Evolutionary conservation across 2,329 filamentous ascomycete genomes (phyloP).

Genomic region (Pyricularia sp.): DNA sequence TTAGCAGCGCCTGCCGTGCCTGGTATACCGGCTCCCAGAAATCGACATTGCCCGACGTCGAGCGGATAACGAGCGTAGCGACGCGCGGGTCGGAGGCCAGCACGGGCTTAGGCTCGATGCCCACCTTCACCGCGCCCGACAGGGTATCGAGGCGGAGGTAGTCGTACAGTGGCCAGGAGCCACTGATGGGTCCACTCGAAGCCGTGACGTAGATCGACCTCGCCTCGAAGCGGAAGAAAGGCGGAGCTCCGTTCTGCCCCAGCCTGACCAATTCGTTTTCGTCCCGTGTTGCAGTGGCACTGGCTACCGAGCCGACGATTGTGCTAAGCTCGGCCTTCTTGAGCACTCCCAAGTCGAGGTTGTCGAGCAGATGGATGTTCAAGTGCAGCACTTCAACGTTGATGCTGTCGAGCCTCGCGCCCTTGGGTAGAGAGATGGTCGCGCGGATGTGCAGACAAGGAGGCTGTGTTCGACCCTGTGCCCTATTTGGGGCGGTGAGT

Average conservation of each 20-base stretch:
- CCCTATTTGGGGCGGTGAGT: slow-evolving; percentile 26
- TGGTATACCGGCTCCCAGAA: slow-evolving; percentile 30
- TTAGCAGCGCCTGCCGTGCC: slow-evolving; percentile 7
- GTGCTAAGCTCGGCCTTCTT: slow-evolving; percentile 22
- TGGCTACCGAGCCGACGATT: slow-evolving; percentile 20
- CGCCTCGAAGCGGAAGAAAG: slow-evolving; percentile 31
- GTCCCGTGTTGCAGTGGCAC: slow-evolving; percentile 17
- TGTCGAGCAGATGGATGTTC: slow-evolving; percentile 28
- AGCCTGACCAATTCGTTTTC: slow-evolving; percentile 14
- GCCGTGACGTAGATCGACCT: slow-evolving; percentile 31
- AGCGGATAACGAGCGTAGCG: slow-evolving; percentile 29
- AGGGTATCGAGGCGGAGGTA: slow-evolving; percentile 31
- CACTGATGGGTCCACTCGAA: slow-evolving; percentile 32
- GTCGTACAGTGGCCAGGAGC: slow-evolving; percentile 42
- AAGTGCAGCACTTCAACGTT: slow-evolving; percentile 27
- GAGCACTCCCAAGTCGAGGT: slow-evolving; percentile 25
- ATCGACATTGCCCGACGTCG: slow-evolving; percentile 33
- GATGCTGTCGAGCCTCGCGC: slow-evolving; percentile 23
- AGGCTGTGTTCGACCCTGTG: slow-evolving; percentile 14
- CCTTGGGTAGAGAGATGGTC: slow-evolving; percentile 36
- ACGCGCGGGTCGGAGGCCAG: slow-evolving; percentile 22
- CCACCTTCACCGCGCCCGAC: slow-evolving; percentile 31
- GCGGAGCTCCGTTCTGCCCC: slow-evolving; percentile 16
- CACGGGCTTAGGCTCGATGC: slow-evolving; percentile 29
- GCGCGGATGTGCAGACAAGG: slow-evolving; percentile 39